phyloP scores from a whole-genome alignment of 768 basidiomycete genomes.

The Pleurotus eryngii region DNA sequence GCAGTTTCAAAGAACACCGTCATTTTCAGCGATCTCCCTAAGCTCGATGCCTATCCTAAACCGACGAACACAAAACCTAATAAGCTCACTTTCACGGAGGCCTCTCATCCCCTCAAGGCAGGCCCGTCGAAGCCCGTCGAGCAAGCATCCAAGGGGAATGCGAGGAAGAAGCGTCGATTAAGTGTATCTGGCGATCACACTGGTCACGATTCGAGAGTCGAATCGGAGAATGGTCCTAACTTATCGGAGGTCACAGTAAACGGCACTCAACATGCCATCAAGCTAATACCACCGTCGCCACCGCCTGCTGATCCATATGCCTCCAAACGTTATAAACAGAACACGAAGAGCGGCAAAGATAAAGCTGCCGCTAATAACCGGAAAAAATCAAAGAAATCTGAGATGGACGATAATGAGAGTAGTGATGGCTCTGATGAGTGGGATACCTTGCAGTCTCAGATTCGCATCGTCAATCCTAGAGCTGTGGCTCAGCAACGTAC shows the following conservation, averaged over 20 bases:
- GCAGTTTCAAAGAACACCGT: neutral
- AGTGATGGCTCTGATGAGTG: conserved; percentile 22
- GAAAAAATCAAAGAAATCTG: conserved; percentile 38
- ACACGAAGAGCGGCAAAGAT: conserved; percentile 31
- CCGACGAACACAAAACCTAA: neutral
- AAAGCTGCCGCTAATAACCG: conserved; percentile 20
- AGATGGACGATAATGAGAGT: conserved; percentile 27
- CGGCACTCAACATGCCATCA: conserved; percentile 11
- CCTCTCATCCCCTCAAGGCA: neutral
- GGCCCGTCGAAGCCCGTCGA: neutral
- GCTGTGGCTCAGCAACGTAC: neutral
- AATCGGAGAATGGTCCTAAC: neutral
- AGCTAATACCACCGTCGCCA: conserved; percentile 69
- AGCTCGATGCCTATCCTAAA: neutral
- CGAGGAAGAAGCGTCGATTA: conserved; percentile 1
- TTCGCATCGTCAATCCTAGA: conserved; percentile 21
- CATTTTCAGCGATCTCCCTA: neutral
- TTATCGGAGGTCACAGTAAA: neutral
- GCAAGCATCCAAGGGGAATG: neutral
- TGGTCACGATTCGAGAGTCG: neutral
- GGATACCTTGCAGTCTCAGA: conserved; percentile 19
- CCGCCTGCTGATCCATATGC: conserved; percentile 36
- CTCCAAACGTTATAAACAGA: conserved; percentile 16
- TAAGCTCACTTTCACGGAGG: neutral
- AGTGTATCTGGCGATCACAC: neutral